A percentile compares a stretch with the other conserved stretches of the same genome.
phyloP scores from a whole-genome alignment of 306 rosid genomes.

The Fragaria vesca region DNA sequence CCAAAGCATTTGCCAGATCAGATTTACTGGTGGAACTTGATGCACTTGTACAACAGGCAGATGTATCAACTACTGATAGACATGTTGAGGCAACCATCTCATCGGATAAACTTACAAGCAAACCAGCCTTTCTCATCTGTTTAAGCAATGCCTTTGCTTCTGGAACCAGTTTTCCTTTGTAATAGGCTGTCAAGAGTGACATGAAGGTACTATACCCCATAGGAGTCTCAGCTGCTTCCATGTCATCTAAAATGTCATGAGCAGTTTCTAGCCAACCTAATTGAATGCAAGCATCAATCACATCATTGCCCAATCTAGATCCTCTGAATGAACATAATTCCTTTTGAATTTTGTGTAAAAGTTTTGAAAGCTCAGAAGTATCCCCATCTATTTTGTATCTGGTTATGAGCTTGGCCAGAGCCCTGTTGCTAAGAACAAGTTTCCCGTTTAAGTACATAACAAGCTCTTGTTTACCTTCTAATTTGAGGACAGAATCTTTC shows the following conservation, averaged over 20 bases:
- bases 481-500: constrained; percentile 64
- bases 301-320: constrained; percentile 51
- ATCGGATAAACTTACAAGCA: constrained; percentile 27
- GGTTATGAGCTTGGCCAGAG: constrained; percentile 56
- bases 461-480: constrained; percentile 58
- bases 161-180: constrained; percentile 49
- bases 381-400: constrained; percentile 49
- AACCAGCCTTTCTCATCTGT: constrained; percentile 52
- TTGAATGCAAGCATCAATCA: constrained; percentile 60
- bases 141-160: constrained; percentile 70
- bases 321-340: constrained; percentile 46
- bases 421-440: constrained; percentile 60
- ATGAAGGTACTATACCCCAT: constrained; percentile 34
- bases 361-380: constrained; percentile 59
- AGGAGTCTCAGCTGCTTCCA: constrained; percentile 47
- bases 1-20: constrained; percentile 45
- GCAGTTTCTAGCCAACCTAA: constrained; percentile 89
- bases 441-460: constrained; percentile 52
- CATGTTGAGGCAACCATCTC: constrained; percentile 35
- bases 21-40: constrained; percentile 24
- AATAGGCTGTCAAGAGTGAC: constrained; percentile 60
- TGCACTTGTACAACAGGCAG: constrained; percentile 8
- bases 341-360: constrained; percentile 52
- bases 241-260: constrained; percentile 85
- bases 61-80: constrained; percentile 10